phyloP scores from a whole-genome alignment of 306 rosid species.

The Bauhinia variegata region DNA sequence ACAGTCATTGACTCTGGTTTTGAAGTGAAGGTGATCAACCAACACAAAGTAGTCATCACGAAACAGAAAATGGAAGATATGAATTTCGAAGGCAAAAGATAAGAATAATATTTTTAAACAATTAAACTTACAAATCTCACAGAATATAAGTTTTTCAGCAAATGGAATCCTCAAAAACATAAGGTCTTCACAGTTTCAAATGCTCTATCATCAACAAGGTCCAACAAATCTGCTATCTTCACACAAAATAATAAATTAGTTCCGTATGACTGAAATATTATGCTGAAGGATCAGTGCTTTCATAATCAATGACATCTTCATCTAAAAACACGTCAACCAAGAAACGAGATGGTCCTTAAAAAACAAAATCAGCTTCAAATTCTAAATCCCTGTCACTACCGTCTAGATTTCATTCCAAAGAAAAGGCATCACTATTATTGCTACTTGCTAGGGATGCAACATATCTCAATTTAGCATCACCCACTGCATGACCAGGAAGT shows the following conservation, averaged over 20 bases:
- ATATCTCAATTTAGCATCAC: constrained; percentile 63
- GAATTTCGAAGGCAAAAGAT: constrained; percentile 18
- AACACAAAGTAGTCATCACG: constrained; percentile 19
- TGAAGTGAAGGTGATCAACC: constrained; percentile 28
- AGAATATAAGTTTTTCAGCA: constrained; percentile 19
- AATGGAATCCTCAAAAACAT: constrained; percentile 62
- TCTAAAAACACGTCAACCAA: constrained; percentile 76
- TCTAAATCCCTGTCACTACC: constrained; percentile 51
- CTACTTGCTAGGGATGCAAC: constrained; percentile 62
- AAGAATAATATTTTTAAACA: background rate
- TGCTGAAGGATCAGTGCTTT: constrained; percentile 47
- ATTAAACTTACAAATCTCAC: constrained; percentile 8
- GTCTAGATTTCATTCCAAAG: constrained; percentile 40
- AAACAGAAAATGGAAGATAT: background rate
- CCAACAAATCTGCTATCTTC: constrained; percentile 94
- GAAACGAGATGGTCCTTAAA: constrained; percentile 80
- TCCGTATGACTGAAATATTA: constrained; percentile 36
- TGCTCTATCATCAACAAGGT: constrained; percentile 89
- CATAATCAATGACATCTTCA: constrained; percentile 60
- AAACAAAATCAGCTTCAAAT: constrained; percentile 84
- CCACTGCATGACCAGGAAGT: constrained; percentile 61
- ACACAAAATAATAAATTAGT: constrained; percentile 28
- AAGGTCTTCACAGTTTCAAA: constrained; percentile 83
- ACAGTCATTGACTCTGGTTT: no score
- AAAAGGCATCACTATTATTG: constrained; percentile 38